Base-by-base conservation (phyloP, 179 eudicot genomes). In the Beta macrorhiza region DNA sequence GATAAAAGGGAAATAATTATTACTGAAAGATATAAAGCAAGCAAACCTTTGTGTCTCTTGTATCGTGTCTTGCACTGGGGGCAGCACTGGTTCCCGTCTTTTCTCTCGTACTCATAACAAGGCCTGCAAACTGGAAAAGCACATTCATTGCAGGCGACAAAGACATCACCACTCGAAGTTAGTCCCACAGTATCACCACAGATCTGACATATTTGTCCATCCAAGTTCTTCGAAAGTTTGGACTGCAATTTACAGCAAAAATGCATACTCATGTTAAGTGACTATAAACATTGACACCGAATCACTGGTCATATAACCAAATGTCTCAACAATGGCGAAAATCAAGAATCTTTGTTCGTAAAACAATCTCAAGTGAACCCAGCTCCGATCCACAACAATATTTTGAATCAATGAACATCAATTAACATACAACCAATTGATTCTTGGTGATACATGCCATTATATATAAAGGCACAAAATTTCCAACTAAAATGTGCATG, bases 121-220 rank as follows among this genome's bases (percentile, higher is more conserved):
- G 91, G 85, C 83, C 93, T 85, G 81, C 98, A 94, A 80, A 94
- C 97, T 55, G 98, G 98, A 81, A 94, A 94, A 44, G 91, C 98
- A 87, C 98, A 94, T 64, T 94, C 98, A 55, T 94, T 92, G 91
- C 98, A 94, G 62, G 98, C 98, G 83, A 94, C 95, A 86, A 94
- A 92, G 58, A 89, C 75, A 81, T 90, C 97, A 62, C 93, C 93
- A 44, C 44, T 78, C 19, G 91, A 78, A 42, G 87, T 83, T 58
- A 84, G 74, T 45, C 95, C 98, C 59, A 94, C 93, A 25, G 90
- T 85, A 49, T 94, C 97, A 52, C 95, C 97, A 83, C 98, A 94
- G 78, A 94, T 92, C 83, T 94, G 98, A 73, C 98, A 94, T 78
- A 85, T 79, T 62, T 91, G 95, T 20, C 91, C 95, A 78, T 88